phyloP scores from a whole-genome alignment of 75 land plant genomes.

The Pinus albicaulis region DNA sequence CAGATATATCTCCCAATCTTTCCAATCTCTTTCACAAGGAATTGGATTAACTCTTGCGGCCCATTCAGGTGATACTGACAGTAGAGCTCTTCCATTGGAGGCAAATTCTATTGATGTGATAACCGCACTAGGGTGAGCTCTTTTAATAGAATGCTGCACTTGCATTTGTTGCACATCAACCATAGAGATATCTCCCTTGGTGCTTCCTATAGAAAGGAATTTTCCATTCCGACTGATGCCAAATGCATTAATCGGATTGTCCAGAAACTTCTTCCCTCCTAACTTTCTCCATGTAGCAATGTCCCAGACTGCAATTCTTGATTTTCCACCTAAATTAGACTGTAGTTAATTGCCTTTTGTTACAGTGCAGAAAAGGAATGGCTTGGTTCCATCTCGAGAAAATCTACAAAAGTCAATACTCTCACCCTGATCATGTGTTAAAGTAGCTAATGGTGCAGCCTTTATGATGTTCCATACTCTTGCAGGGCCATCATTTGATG shows the following conservation, averaged over 20 bases:
- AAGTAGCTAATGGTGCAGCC: constrained; percentile 46
- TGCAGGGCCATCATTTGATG: constrained; percentile 79
- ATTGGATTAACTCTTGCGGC: no score
- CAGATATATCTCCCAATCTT: no score
- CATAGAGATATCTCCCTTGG: constrained; percentile 78
- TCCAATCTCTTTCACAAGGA: no score
- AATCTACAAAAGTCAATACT: constrained; percentile 85
- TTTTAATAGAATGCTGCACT: constrained; percentile 52
- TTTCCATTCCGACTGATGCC: constrained; percentile 83
- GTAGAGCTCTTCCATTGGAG: constrained; percentile 69
- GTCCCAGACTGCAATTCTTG: constrained; percentile 70
- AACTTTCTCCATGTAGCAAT: constrained; percentile 81
- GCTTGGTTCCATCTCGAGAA: constrained; percentile 83
- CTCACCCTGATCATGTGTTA: no score
- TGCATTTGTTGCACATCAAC: constrained; percentile 81
- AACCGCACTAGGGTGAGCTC: constrained; percentile 60
- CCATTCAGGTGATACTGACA: background rate
- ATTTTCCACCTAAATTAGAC: constrained; percentile 47
- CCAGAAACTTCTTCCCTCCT: constrained; percentile 66
- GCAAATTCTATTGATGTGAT: constrained; percentile 66
- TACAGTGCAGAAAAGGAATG: constrained; percentile 52
- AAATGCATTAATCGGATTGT: constrained; percentile 63
- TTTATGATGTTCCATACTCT: constrained; percentile 77
- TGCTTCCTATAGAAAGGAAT: constrained; percentile 76
- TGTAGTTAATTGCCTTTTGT: background rate